These are phyloP conservation scores for Xanthoparmelia taractica DNA, from an alignment of 495 filamentous ascomycete species.

Conservation along the genomic window DNA sequence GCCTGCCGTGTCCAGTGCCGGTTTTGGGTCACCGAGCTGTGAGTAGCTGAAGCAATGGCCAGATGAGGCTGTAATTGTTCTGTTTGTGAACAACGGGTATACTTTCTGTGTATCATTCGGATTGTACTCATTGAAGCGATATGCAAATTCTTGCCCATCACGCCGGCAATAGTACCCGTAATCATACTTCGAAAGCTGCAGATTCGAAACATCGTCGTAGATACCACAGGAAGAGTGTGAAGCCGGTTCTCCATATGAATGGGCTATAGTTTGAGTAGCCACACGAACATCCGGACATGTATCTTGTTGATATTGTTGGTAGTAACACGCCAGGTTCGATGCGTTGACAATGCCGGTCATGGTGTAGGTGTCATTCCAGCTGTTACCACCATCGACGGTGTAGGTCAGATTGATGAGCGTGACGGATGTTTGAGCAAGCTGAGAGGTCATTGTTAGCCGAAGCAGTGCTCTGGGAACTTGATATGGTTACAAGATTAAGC, in stretches of 20 bases:
- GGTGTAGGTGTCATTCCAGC: no score
- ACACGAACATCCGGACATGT: no score
- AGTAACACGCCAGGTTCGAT: no score
- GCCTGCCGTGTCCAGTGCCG: not conserved
- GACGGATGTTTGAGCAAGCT: no score
- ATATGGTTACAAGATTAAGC: no score
- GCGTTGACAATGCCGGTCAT: no score
- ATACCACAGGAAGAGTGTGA: not conserved
- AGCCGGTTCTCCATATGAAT: not conserved
- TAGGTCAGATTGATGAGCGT: no score
- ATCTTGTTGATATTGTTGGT: no score
- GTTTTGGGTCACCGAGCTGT: not conserved
- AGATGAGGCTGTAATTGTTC: not conserved
- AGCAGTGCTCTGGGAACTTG: no score
- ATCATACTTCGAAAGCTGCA: not conserved
- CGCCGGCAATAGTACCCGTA: not conserved
- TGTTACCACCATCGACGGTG: no score
- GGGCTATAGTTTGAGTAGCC: not conserved
- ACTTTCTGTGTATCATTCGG: not conserved
- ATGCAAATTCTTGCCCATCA: not conserved
- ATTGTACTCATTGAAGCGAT: not conserved
- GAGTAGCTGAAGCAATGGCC: not conserved
- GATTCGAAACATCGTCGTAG: not conserved
- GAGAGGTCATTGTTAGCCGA: no score
- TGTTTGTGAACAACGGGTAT: not conserved